Percentiles rank a stretch among this genome's conserved stretches.
Evolutionary conservation across 2,329 filamentous ascomycete genomes (phyloP).

Genomic region (Fusarium graminum): DNA sequence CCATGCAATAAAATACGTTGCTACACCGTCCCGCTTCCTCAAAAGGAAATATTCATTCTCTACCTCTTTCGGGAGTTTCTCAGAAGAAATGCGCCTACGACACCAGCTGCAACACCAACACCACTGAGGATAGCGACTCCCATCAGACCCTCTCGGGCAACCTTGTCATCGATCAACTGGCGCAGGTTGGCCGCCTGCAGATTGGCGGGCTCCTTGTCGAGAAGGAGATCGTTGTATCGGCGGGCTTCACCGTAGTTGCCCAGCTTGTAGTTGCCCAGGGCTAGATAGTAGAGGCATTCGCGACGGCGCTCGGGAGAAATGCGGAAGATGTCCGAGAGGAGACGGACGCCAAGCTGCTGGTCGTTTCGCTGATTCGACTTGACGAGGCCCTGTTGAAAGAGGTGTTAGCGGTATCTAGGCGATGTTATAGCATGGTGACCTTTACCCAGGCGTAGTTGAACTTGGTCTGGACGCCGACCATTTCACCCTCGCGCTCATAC

Average conservation of each 20-base stretch:
- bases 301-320: slow-evolving; percentile 90
- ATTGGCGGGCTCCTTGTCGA: slow-evolving; percentile 92
- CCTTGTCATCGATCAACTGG: slow-evolving; percentile 93
- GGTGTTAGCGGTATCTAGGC: slow-evolving; percentile 11
- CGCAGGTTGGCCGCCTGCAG: slow-evolving; percentile 90
- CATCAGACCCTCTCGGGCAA: slow-evolving; percentile 92
- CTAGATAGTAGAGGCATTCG: slow-evolving; percentile 98
- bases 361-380: slow-evolving; percentile 88
- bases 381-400: slow-evolving; percentile 77
- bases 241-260: slow-evolving; percentile 96
- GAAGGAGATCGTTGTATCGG: slow-evolving; percentile 91
- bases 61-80: slow-evolving; percentile 76
- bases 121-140: slow-evolving; percentile 96
- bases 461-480: slow-evolving; percentile 97
- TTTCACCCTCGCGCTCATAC: slow-evolving; percentile 97
- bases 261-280: slow-evolving; percentile 96
- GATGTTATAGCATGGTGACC: background rate
- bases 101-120: slow-evolving; percentile 90
- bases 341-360: slow-evolving; percentile 92
- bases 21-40: slow-evolving; percentile 7
- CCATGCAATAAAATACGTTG: slow-evolving; percentile 27
- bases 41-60: slow-evolving; percentile 9
- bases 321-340: slow-evolving; percentile 97
- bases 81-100: slow-evolving; percentile 89
- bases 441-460: slow-evolving; percentile 99